phyloP scores from a whole-genome alignment of 2,329 filamentous ascomycete species.

The Alternaria atra region DNA sequence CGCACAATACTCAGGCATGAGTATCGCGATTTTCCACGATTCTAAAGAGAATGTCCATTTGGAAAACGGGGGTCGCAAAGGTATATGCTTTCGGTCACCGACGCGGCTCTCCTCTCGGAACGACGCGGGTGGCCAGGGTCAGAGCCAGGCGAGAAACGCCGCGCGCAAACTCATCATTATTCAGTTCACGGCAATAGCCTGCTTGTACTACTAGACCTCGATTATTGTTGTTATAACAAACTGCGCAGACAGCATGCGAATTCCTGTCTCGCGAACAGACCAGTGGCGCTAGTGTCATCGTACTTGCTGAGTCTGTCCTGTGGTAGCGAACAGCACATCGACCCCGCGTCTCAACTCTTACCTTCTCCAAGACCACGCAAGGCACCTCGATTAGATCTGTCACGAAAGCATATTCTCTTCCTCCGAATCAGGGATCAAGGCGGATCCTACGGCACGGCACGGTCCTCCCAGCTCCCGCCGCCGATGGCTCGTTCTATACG shows the following conservation, averaged over 20 bases:
- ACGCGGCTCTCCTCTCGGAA: constrained; percentile 17
- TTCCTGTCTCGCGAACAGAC: not conserved
- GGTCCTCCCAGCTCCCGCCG: not conserved
- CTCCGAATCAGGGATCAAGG: not conserved
- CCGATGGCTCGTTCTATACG: not conserved
- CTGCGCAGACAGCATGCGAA: not conserved
- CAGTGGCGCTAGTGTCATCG: not conserved
- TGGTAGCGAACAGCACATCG: not conserved
- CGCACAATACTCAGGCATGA: not conserved
- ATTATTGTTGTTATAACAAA: not conserved
- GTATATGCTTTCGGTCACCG: not conserved
- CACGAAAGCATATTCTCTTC: not conserved
- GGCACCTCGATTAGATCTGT: not conserved
- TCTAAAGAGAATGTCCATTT: not conserved
- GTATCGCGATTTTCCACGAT: no score
- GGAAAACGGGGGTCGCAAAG: not conserved
- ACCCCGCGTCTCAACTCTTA: not conserved
- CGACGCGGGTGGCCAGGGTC: not conserved
- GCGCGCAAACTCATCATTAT: not conserved
- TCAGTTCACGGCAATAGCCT: no score
- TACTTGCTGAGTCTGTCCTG: not conserved
- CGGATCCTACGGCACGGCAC: not conserved
- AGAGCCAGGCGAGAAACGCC: not conserved
- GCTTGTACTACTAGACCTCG: not conserved
- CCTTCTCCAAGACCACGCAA: not conserved